Evolutionary conservation across 2,329 filamentous ascomycete genomes (phyloP).

Genomic region (Calcarisporium arbuscula): DNA sequence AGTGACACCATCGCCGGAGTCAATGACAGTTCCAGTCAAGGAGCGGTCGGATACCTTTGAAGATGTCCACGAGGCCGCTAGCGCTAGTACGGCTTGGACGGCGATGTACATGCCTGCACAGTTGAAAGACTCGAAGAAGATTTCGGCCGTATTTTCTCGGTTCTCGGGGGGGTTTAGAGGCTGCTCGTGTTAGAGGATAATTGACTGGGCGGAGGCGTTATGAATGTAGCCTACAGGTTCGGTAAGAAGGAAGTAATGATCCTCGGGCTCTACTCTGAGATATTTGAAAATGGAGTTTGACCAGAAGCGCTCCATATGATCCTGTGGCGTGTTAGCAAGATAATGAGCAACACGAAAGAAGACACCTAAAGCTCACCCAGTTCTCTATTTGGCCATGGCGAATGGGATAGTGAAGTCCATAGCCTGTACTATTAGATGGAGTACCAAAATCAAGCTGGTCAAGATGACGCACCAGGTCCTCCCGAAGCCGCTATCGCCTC

Average conservation of each 20-base stretch:
- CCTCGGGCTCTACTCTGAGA: conserved; percentile 92
- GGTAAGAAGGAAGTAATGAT: conserved; percentile 96
- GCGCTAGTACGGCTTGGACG: conserved; percentile 91
- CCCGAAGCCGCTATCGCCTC: conserved; percentile 79
- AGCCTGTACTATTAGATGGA: conserved; percentile 49
- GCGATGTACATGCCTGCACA: conserved; percentile 98
- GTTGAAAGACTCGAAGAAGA: conserved; percentile 99
- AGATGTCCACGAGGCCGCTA: conserved; percentile 97
- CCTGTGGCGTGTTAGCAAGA: conserved; percentile 46
- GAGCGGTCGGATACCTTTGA: conserved; percentile 96
- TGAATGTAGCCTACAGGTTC: conserved; percentile 68
- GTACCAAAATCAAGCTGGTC: too few relatives aligned
- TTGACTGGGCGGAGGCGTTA: conserved; percentile 5
- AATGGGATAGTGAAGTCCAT: conserved; percentile 95
- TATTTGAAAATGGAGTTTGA: conserved; percentile 99
- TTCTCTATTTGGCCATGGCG: conserved; percentile 98
- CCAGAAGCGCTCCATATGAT: conserved; percentile 99
- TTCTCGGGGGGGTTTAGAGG: conserved; percentile 98
- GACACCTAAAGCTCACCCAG: conserved; percentile 71
- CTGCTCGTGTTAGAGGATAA: conserved; percentile 35
- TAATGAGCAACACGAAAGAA: background rate
- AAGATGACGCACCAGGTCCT: conserved; percentile 68
- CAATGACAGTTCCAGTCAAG: conserved; percentile 93
- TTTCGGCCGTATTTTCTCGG: conserved; percentile 97
- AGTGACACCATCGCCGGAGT: conserved; percentile 97